Base-by-base conservation (phyloP, 768 basidiomycete genomes). In the Russula griseocarnosa region DNA sequence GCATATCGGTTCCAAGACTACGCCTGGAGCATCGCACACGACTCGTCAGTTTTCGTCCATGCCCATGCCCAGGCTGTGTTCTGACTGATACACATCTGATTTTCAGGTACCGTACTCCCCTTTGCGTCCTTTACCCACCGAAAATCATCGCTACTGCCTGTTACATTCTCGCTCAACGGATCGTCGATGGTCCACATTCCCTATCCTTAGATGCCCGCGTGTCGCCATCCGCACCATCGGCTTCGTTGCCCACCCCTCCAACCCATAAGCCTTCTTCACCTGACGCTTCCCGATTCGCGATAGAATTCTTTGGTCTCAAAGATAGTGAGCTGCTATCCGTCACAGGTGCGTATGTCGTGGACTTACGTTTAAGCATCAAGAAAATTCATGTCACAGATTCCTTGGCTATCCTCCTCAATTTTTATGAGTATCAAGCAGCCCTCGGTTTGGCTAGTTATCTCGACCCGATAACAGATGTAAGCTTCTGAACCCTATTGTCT, bases 11-110 rank as follows among this genome's bases (percentile, higher is more conserved):
- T 87, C 40, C 84, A 88, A 73, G 90, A 92, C 70, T 86, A 83
- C 70, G 85, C 90, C 14, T 94, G 91, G 92, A 90, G 88, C 66
- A 78, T 94, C 56, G 87, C 90, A 16, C 89, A 92, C 74, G 92
- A 94, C 77, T 91, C 92, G 92, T 93, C 63, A 74, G 81, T 81
- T 81, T 40, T 36, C 55, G 30, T 61, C 28, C 47, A 46, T 54
- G 28, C 30, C 51, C 28, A 46, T 54, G 32, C 30, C 51, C 28
- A 7, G 24, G 56, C 58, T 26, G 36, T 60, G 47, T 47, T 32
- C 42, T 66, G 30, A 20, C 47, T 51, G 18, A 58, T 46, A 54
- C 59, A 44, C 67, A 24, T 46, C 34, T 40, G 54, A 28, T 46
- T 61, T 22, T 51, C 70, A 92, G 92, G 58, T 90, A 86, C 74